These are phyloP conservation scores for Russula griseocarnosa DNA, from an alignment of 768 basidiomycete genomes.

Conservation along the genomic window DNA sequence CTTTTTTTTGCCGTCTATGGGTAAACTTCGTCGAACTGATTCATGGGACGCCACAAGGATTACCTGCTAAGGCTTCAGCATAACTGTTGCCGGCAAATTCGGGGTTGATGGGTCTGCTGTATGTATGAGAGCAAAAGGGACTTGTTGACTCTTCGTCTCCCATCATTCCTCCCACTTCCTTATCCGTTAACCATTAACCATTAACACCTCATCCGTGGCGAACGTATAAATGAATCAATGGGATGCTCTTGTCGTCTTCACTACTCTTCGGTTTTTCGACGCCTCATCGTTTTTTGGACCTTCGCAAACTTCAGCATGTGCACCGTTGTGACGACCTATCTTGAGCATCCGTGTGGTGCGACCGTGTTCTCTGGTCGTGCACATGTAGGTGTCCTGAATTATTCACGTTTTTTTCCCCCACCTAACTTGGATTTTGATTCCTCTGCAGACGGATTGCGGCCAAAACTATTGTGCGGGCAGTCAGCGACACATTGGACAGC, in stretches of 20 bases:
- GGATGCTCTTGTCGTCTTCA: neutral
- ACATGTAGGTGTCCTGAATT: neutral
- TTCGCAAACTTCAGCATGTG: conserved; percentile 12
- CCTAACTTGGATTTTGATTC: neutral
- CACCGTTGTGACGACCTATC: conserved; percentile 18
- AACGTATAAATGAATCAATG: conserved; percentile 9
- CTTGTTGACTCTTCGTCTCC: neutral
- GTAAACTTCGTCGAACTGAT: neutral
- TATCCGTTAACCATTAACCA: neutral
- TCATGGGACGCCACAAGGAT: neutral
- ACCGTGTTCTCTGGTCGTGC: conserved; percentile 20
- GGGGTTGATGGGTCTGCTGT: neutral
- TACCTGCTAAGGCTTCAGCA: neutral
- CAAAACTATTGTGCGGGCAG: conserved; percentile 19
- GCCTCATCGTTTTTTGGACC: neutral
- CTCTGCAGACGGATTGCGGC: conserved; percentile 20
- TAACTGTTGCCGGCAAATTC: neutral
- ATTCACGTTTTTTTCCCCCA: neutral
- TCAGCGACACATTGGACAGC: conserved; percentile 7
- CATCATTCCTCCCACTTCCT: neutral
- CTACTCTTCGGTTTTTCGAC: neutral
- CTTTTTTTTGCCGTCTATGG: neutral
- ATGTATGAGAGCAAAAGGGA: neutral
- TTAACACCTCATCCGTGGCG: neutral
- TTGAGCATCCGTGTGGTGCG: conserved; percentile 19